Evolutionary conservation across 2,329 filamentous ascomycete genomes (phyloP).

Genomic region (Botrytis medusae): DNA sequence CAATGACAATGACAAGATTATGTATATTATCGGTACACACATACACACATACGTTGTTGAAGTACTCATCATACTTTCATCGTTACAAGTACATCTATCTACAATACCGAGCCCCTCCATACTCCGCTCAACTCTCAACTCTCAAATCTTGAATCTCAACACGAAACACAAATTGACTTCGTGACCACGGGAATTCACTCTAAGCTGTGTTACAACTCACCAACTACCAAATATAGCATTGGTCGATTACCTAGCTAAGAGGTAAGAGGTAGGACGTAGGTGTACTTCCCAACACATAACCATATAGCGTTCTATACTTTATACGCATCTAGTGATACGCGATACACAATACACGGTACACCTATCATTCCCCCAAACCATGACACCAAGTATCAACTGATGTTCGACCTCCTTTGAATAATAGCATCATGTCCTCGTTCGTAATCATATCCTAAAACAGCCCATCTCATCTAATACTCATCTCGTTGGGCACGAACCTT

Average conservation of each 20-base stretch:
- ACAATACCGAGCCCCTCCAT: not conserved
- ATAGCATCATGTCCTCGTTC: not conserved
- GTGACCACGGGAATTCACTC: not conserved
- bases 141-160: not conserved
- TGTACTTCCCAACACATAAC: not conserved
- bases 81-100: not conserved
- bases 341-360: too few species aligned
- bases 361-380: too few species aligned
- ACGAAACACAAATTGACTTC: not conserved
- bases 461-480: not conserved
- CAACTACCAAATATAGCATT: not conserved
- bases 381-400: too few species aligned
- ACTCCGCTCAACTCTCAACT: not conserved
- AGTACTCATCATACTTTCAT: not conserved
- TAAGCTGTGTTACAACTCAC: not conserved
- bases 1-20: not conserved
- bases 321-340: not conserved
- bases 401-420: not conserved
- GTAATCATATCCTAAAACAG: not conserved
- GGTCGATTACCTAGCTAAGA: not conserved
- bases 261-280: too few species aligned
- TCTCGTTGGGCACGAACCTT: conserved; percentile 15
- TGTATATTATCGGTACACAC: not conserved
- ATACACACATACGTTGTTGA: not conserved
- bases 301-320: not conserved